Evolutionary conservation across 2,329 filamentous ascomycete species (phyloP).

Genomic region (Blastomyces emzantsi): DNA sequence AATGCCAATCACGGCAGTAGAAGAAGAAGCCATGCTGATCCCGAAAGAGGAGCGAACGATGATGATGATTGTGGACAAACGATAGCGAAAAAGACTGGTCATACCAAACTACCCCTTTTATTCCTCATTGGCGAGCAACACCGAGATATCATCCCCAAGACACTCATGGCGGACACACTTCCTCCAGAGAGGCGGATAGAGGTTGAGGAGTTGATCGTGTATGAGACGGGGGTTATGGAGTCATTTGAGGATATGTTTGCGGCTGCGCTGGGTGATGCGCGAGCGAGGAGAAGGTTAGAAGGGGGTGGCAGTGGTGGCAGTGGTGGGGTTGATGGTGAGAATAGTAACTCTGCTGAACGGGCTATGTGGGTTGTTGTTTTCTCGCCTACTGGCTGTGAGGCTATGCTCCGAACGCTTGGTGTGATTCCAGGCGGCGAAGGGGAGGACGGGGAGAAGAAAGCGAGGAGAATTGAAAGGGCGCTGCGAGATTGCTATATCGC

Average conservation of each 20-base stretch:
- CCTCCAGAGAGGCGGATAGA: conserved; percentile 45
- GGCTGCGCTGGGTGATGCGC: conserved; percentile 33
- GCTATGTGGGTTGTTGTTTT: conserved; percentile 42
- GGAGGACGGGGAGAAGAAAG: conserved; percentile 11
- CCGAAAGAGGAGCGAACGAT: neutral
- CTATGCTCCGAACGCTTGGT: conserved; percentile 48
- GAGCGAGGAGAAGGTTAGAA: neutral
- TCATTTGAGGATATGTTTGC: conserved; percentile 64
- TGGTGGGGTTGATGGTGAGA: conserved; percentile 14
- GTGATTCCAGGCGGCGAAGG: conserved; percentile 30
- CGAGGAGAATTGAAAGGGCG: conserved; percentile 18
- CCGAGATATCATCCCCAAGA: conserved; percentile 80
- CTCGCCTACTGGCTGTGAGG: conserved; percentile 53
- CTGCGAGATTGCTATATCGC: conserved; percentile 53
- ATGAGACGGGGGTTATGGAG: conserved; percentile 74
- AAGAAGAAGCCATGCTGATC: neutral
- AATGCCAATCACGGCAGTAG: conserved; percentile 30
- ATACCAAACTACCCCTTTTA: conserved; percentile 51
- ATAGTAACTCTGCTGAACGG: conserved; percentile 8
- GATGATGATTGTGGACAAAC: conserved; percentile 5
- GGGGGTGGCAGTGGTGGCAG: conserved; percentile 18
- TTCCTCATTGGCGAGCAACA: conserved; percentile 88
- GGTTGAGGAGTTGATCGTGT: conserved; percentile 75
- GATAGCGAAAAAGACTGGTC: conserved; percentile 36
- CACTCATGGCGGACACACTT: conserved; percentile 53